Conservation (phyloP, 1,139 yeast species). For the Pichia sp. region DNA sequence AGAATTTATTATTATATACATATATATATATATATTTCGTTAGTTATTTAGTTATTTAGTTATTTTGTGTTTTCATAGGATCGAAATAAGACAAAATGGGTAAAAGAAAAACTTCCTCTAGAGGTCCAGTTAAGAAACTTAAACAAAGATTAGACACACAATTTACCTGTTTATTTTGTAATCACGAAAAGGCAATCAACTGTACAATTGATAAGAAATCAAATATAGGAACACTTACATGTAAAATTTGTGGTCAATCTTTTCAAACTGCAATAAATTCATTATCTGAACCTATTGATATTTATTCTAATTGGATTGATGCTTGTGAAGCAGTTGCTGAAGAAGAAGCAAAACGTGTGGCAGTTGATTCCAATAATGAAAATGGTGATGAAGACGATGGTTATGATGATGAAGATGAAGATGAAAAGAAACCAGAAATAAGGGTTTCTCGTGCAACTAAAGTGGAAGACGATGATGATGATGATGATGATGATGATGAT, state of each 20-base stretch:
- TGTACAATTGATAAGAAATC: conserved; percentile 85
- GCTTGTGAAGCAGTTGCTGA: conserved; percentile 95
- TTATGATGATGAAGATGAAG: conserved; percentile 24
- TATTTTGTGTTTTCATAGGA: no score
- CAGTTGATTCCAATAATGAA: conserved; percentile 27
- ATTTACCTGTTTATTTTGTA: conserved; percentile 90
- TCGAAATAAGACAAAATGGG: conserved; percentile 45
- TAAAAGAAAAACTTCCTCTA: conserved; percentile 84
- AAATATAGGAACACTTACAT: conserved; percentile 76
- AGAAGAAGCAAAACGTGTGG: conserved; percentile 40
- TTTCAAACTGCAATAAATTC: conserved; percentile 88
- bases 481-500: conserved; percentile 2
- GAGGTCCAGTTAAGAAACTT: conserved; percentile 73
- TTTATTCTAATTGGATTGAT: conserved; percentile 97
- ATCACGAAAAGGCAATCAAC: conserved; percentile 87
- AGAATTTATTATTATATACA: no score
- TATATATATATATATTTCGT: no score
- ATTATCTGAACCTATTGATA: conserved; percentile 83
- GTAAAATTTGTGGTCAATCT: conserved; percentile 92
- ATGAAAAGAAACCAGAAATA: conserved; percentile 8
- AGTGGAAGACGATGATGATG: conserved; percentile 13
- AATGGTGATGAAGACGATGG: conserved; percentile 27
- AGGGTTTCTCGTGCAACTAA: conserved; percentile 6
- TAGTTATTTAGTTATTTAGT: no score
- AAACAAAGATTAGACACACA: conserved; percentile 79